A percentile compares a stretch with the other conserved stretches of the same genome.
Evolutionary conservation across 352 stramenopile genomes (phyloP).

Genomic region (Phytophthora pini): DNA sequence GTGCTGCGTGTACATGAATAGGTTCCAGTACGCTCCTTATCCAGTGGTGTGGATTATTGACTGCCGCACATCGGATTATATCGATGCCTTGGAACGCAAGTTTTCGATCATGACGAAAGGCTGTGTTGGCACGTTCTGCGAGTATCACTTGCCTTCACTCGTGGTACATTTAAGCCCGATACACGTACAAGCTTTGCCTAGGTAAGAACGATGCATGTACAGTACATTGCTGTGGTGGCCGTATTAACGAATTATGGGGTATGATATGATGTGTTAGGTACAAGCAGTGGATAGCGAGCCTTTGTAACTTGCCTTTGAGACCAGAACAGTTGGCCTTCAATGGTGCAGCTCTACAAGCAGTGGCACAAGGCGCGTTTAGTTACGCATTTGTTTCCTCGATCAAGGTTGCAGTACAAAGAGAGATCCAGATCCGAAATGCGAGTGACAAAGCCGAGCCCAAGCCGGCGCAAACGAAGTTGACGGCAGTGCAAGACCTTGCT

Average conservation of each 20-base stretch:
- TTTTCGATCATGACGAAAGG: slow-evolving; percentile 21
- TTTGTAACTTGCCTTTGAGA: slow-evolving; percentile 6
- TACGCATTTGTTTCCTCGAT: slow-evolving; percentile 61
- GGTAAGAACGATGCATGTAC: slow-evolving; percentile 24
- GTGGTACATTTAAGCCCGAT: slow-evolving; percentile 63
- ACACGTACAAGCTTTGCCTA: slow-evolving; percentile 31
- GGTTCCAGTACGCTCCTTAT: slow-evolving; percentile 38
- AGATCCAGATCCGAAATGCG: not conserved
- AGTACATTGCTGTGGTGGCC: not conserved
- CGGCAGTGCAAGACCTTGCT: slow-evolving; percentile 6
- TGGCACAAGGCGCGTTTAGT: slow-evolving; percentile 51
- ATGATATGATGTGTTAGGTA: slow-evolving; percentile 27
- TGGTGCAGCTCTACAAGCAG: slow-evolving; percentile 33
- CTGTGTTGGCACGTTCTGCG: slow-evolving; percentile 16
- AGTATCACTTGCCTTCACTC: slow-evolving; percentile 47
- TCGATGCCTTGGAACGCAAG: slow-evolving; percentile 32
- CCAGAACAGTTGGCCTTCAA: slow-evolving; percentile 67
- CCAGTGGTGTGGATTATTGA: slow-evolving; percentile 71
- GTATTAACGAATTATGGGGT: slow-evolving; percentile 5
- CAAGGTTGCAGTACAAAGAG: slow-evolving; percentile 21
- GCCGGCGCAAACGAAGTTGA: not conserved
- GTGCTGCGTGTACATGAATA: not conserved
- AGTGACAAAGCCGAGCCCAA: not conserved
- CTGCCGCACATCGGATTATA: slow-evolving; percentile 33
- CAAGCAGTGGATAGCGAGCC: slow-evolving; percentile 38